These are phyloP conservation scores for Trypanosoma conorhini DNA, from an alignment of 208 protist genomes.

Conservation along the genomic window DNA sequence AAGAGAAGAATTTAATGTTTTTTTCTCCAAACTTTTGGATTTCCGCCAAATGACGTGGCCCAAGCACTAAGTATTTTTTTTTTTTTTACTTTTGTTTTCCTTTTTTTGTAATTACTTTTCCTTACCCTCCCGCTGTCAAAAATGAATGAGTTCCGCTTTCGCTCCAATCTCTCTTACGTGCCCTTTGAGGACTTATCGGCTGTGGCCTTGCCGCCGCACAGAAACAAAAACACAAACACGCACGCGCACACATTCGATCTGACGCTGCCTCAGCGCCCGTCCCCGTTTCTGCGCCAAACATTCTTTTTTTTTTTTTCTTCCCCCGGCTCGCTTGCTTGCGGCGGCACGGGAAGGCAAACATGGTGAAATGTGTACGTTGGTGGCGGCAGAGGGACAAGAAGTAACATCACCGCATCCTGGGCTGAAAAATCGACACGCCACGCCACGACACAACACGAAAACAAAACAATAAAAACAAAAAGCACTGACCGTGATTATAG, in stretches of 20 bases:
- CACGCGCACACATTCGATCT: not conserved
- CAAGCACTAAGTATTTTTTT: not conserved
- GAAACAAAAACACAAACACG: no score
- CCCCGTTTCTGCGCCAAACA: no score
- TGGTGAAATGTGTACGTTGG: not conserved
- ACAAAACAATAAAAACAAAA: not conserved
- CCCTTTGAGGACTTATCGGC: not conserved
- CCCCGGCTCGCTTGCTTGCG: not conserved
- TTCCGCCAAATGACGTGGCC: not conserved
- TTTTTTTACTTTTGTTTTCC: not conserved
- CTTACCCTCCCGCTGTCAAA: not conserved
- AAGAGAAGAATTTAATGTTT: not conserved
- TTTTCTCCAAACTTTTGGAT: not conserved
- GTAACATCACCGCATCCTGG: not conserved
- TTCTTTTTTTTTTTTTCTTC: no score
- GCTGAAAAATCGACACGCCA: not conserved
- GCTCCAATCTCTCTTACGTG: not conserved
- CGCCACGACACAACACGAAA: not conserved
- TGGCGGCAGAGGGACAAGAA: not conserved
- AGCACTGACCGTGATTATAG: not conserved
- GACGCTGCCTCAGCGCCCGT: no score
- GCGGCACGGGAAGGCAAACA: not conserved
- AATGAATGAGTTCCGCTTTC: not conserved
- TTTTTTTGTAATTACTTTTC: not conserved
- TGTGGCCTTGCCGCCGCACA: not conserved